phyloP scores from a whole-genome alignment of 1,139 yeast genomes.

The Debaryomyces fabryi region DNA sequence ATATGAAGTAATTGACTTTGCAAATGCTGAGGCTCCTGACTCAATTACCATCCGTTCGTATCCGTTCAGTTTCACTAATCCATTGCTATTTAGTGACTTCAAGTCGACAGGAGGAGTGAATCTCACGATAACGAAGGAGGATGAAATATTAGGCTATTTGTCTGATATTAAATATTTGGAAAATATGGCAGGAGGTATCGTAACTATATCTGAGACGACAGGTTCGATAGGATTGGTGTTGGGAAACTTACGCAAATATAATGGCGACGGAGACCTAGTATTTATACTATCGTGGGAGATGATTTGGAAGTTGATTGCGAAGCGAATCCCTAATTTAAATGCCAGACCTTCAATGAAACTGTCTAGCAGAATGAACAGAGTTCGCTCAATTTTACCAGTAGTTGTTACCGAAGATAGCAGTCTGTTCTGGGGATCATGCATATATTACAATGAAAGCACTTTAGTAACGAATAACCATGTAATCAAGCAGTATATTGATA shows the following conservation, averaged over 20 bases:
- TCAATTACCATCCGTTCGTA: slow-evolving; percentile 36
- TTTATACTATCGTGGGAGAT: slow-evolving; percentile 53
- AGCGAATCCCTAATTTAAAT: not conserved
- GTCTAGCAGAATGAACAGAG: not conserved
- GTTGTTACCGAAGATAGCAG: slow-evolving; percentile 11
- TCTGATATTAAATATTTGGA: slow-evolving; percentile 62
- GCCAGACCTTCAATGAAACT: not conserved
- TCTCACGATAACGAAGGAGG: slow-evolving; percentile 23
- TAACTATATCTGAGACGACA: slow-evolving; percentile 13
- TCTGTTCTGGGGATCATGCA: slow-evolving; percentile 42
- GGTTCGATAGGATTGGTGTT: slow-evolving; percentile 53
- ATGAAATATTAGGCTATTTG: slow-evolving; percentile 31
- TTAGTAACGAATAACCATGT: slow-evolving; percentile 44
- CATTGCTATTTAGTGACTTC: slow-evolving; percentile 56
- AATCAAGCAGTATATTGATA: slow-evolving; percentile 25
- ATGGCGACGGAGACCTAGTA: slow-evolving; percentile 65
- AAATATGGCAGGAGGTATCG: slow-evolving; percentile 67
- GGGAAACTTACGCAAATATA: slow-evolving; percentile 51
- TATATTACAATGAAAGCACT: slow-evolving; percentile 27
- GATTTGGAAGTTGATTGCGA: slow-evolving; percentile 13
- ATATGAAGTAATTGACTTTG: slow-evolving; percentile 9
- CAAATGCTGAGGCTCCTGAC: slow-evolving; percentile 11
- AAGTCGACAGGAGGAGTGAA: slow-evolving; percentile 49
- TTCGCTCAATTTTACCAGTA: slow-evolving; percentile 20
- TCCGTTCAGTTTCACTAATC: slow-evolving; percentile 65